Base-by-base conservation (phyloP, 2,329 filamentous ascomycete genomes). In the Verticillium longisporum region DNA sequence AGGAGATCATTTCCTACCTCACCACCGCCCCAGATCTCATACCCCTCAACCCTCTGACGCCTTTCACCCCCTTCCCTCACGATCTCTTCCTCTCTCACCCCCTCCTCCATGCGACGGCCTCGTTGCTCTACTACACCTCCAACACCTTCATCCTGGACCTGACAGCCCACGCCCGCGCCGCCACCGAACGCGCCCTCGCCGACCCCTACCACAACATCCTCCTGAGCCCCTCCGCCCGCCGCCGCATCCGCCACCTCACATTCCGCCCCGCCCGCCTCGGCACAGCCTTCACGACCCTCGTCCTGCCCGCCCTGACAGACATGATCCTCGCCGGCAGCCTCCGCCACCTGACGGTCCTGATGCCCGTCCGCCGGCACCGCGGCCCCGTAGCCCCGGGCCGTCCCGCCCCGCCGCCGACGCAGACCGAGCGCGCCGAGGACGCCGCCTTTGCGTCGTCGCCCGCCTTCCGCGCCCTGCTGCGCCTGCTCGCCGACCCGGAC, bases 401-500 rank as follows among this genome's bases (percentile, higher is more conserved):
- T 11, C 55, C 2, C 54, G n/a, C 32, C 50, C 59, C 54, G 63
- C 61, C 53, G 61, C n/a, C 34, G 62, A 10, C 60, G 72, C 41
- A 68, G 41, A 65, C 68, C 13, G 60, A 62, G 10, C 54, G 59
- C 2, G 60, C 61, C 13, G 69, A 56, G 4, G 62, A 62, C 26
- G 59, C 56, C 1, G 62, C 62, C 56, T 65, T 62, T 41, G 50
- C 60, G 1, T 57, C 60, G n/a, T 64, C 63, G 2, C 57, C 61
- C 15, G 60, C 63, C 9, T 65, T 65, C 55, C 61, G 54, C 61
- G 71, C 73, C 2, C 64, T 82, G 9, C 65, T 81, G 55, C 68
- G 70, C 58, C 67, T 82, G 18, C 66, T 83, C 60, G 68, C 73
- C 53, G 79, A 82, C 61, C 79, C 80, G 56, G 75, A 80, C 56